Evolutionary conservation across 1,284 basidiomycete species (phyloP).

Genomic region (Cryptococcus deneoformans): DNA sequence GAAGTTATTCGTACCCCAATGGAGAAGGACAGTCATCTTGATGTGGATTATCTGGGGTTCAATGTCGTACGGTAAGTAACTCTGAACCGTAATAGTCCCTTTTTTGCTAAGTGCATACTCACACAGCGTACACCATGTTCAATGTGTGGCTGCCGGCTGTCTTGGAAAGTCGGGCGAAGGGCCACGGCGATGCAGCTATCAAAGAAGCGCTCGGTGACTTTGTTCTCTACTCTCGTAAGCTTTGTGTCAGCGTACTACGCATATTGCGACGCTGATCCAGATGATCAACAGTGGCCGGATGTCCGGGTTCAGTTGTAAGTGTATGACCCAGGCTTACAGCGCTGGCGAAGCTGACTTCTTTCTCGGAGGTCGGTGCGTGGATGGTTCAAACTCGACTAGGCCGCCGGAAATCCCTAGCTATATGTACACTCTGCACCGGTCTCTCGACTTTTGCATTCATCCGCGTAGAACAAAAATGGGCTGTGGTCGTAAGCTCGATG

Average conservation of each 20-base stretch:
- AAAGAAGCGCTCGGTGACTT: slow-evolving; percentile 68
- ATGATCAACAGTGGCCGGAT: slow-evolving; percentile 64
- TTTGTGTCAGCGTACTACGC: not conserved
- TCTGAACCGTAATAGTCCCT: too few species aligned
- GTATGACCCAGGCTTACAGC: not conserved
- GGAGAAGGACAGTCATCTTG: slow-evolving; percentile 75
- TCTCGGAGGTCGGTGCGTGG: slow-evolving; percentile 74
- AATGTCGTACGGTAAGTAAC: slow-evolving; percentile 68
- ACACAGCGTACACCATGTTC: slow-evolving; percentile 85
- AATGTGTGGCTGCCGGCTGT: slow-evolving; percentile 94
- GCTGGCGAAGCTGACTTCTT: slow-evolving; percentile 2
- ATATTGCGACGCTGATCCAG: slow-evolving; percentile 50
- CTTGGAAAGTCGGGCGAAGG: slow-evolving; percentile 54
- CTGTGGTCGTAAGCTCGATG: slow-evolving; percentile 71
- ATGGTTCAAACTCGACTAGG: slow-evolving; percentile 79
- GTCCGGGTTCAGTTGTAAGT: slow-evolving; percentile 77
- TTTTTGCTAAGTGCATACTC: slow-evolving; percentile 3
- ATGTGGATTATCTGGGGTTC: slow-evolving; percentile 81
- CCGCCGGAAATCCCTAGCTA: slow-evolving; percentile 69
- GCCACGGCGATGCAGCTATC: slow-evolving; percentile 55
- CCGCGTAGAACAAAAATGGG: slow-evolving; percentile 58
- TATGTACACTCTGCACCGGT: slow-evolving; percentile 77
- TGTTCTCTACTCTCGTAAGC: slow-evolving; percentile 58
- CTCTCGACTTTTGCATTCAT: slow-evolving; percentile 74
- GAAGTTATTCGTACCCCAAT: slow-evolving; percentile 75